A percentile compares a stretch with the other conserved stretches of the same genome.
These are phyloP conservation scores for Eutypella sp. DNA, from an alignment of 2,329 filamentous ascomycete genomes.

Conservation along the genomic window DNA sequence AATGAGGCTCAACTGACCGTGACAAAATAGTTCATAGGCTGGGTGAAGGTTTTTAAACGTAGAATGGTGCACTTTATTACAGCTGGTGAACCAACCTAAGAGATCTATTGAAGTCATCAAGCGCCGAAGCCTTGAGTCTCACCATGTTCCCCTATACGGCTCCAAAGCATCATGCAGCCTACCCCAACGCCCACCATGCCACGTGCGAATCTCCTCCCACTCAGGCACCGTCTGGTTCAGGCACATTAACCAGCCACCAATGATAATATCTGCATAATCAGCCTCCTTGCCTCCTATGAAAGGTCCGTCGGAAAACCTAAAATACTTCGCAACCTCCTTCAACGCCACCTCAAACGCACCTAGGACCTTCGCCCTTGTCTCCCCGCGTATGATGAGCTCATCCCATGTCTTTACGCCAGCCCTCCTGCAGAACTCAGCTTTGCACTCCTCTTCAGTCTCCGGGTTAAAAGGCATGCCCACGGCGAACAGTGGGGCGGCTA, in stretches of 20 bases:
- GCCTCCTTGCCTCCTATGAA: conserved; percentile 18
- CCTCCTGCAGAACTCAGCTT: conserved; percentile 44
- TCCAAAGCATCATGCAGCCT: conserved; percentile 17
- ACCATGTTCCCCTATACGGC: conserved; percentile 13
- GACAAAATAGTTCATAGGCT: too few species aligned
- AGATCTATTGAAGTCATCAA: too few species aligned
- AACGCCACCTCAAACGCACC: conserved; percentile 7
- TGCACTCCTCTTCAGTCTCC: conserved; percentile 35
- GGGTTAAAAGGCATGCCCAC: conserved; percentile 47
- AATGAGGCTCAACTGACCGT: too few species aligned
- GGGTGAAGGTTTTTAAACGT: too few species aligned
- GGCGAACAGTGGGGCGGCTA: conserved; percentile 35
- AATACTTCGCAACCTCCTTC: conserved; percentile 15
- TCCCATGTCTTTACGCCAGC: conserved; percentile 40
- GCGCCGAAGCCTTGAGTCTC: conserved; percentile 1
- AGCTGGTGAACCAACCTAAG: too few species aligned
- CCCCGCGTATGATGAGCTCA: conserved; percentile 22
- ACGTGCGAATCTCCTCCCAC: conserved; percentile 19
- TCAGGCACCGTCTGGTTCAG: conserved; percentile 10
- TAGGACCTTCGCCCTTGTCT: conserved; percentile 14
- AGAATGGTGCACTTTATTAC: too few species aligned
- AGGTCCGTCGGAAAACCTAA: conserved; percentile 10
- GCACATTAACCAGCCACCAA: conserved; percentile 22
- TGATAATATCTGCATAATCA: conserved; percentile 22
- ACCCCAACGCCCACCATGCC: conserved; percentile 19